Evolutionary conservation across 148 eudicot genomes (phyloP).

Genomic region (Rhododendron ferrugineum): DNA sequence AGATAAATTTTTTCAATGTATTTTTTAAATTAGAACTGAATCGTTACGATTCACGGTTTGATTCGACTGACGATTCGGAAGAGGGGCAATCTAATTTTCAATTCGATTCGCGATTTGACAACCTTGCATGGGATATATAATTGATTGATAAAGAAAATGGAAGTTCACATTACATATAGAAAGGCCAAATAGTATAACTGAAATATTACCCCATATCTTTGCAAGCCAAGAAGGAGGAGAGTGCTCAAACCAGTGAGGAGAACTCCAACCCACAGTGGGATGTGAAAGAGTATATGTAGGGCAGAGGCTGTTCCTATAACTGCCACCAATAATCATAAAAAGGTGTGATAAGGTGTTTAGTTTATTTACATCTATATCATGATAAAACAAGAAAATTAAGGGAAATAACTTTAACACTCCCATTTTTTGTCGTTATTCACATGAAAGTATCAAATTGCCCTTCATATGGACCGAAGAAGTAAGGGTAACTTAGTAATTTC

Average conservation of each 20-base stretch:
- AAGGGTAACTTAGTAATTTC: too few relatives aligned
- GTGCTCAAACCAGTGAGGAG: constrained; percentile 77
- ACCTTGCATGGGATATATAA: background rate
- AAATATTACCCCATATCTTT: constrained; percentile 67
- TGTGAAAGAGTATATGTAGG: constrained; percentile 60
- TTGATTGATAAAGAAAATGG: background rate
- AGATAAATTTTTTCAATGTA: background rate
- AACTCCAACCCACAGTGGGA: constrained; percentile 90
- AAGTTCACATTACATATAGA: background rate
- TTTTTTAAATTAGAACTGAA: too few relatives aligned
- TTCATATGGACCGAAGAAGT: background rate
- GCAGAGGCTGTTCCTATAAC: constrained; percentile 95
- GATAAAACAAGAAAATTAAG: too few relatives aligned
- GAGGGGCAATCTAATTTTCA: background rate
- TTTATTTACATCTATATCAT: background rate
- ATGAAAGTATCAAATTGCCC: background rate
- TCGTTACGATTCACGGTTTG: too few relatives aligned
- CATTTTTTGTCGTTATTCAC: background rate
- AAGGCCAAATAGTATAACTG: background rate
- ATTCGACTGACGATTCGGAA: too few relatives aligned
- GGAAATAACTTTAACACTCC: background rate
- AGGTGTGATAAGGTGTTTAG: background rate
- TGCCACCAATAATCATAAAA: constrained; percentile 10
- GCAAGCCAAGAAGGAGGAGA: constrained; percentile 73
- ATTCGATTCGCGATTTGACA: background rate